Conservation (phyloP, 2,329 filamentous ascomycete genomes). For the Diaporthe australafricana region DNA sequence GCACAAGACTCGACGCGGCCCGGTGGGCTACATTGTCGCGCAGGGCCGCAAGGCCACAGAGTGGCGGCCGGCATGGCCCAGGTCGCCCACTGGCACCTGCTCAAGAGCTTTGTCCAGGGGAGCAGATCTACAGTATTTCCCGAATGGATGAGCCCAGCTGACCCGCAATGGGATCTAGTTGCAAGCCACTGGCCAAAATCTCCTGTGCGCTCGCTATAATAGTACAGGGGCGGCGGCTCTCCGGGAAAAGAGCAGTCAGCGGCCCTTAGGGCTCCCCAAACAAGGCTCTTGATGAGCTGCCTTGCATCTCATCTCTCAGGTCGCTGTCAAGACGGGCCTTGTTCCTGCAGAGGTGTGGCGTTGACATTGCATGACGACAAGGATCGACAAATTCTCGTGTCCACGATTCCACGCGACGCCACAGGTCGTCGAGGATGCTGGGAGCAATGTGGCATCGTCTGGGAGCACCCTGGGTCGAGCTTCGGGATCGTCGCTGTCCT, state of each 20-base stretch:
- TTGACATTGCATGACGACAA: conserved; percentile 33
- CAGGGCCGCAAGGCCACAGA: conserved; percentile 16
- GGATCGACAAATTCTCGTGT: conserved; percentile 25
- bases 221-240: neutral
- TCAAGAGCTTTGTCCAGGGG: conserved; percentile 25
- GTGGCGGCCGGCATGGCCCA: conserved; percentile 21
- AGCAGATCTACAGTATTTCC: conserved; percentile 28
- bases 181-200: conserved; percentile 20
- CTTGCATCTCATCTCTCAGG: conserved; percentile 5
- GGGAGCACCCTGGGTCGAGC: conserved; percentile 13
- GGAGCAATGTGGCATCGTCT: conserved; percentile 27
- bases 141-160: conserved; percentile 2
- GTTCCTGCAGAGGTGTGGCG: conserved; percentile 35
- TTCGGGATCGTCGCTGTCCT: conserved; percentile 18
- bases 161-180: conserved; percentile 19
- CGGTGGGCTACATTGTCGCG: conserved; percentile 25
- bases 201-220: conserved; percentile 8
- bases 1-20: conserved; percentile 32
- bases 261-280: conserved; percentile 1
- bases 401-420: conserved; percentile 28
- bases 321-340: conserved; percentile 28
- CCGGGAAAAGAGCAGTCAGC: neutral
- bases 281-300: conserved; percentile 6
- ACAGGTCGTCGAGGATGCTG: conserved; percentile 17
- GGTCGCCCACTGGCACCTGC: conserved; percentile 29